A percentile compares a stretch with the other conserved stretches of the same genome.
These are phyloP conservation scores for Fusarium lyarnte DNA, from an alignment of 2,329 filamentous ascomycete species.

Conservation along the genomic window DNA sequence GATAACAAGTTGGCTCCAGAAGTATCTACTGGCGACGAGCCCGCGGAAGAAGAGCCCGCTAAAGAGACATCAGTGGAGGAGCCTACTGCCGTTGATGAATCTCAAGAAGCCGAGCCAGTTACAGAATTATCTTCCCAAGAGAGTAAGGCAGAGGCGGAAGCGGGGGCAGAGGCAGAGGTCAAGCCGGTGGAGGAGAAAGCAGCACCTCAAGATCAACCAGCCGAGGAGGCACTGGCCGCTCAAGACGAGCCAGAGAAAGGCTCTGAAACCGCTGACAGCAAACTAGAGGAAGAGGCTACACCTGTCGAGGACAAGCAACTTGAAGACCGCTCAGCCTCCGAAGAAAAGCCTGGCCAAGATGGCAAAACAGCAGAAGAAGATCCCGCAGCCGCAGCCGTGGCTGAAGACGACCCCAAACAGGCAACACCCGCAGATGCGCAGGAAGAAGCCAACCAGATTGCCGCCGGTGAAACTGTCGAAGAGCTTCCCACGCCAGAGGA, in stretches of 20 bases:
- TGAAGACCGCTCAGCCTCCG: conserved; percentile 9
- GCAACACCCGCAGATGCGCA: background rate
- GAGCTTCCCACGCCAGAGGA: conserved; percentile 1
- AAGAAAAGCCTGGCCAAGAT: conserved; percentile 23
- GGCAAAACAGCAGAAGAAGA: conserved; percentile 21
- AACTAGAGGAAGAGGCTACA: conserved; percentile 21
- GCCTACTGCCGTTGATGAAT: background rate
- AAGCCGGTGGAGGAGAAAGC: conserved; percentile 3
- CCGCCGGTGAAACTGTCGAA: conserved; percentile 3
- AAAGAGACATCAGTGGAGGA: background rate
- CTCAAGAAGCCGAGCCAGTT: conserved; percentile 1
- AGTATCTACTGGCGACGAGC: background rate
- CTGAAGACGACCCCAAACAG: conserved; percentile 5
- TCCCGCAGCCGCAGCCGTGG: background rate
- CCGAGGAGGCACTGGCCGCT: conserved; percentile 1
- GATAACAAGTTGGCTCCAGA: background rate
- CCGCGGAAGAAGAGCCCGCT: background rate
- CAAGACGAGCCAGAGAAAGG: conserved; percentile 20
- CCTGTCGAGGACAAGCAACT: conserved; percentile 20
- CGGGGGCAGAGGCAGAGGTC: background rate
- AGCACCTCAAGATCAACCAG: background rate
- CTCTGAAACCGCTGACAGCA: conserved; percentile 23
- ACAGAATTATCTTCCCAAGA: background rate
- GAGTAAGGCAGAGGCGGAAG: background rate
- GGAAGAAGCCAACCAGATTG: conserved; percentile 10